Base-by-base conservation (phyloP, 257 asterid species). In the Solanum piurae region DNA sequence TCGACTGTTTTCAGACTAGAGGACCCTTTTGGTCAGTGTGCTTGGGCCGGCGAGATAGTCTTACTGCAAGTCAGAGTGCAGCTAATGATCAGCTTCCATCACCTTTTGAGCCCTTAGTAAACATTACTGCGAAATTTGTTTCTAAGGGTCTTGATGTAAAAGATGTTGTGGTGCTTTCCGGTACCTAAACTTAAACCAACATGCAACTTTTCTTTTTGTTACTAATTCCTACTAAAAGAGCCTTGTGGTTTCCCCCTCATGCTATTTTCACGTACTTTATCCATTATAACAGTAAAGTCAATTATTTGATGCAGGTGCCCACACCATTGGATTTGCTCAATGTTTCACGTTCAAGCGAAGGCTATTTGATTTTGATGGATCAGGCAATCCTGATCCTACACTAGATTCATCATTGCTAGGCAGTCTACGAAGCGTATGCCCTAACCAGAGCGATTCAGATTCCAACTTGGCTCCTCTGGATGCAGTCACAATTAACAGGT, bases 281-380 rank as follows among this genome's bases (percentile, higher is more conserved):
- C 66, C 5, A 58, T 55, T 55, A 55, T 55, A 55, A 55, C n/a
- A 55, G 11, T 20, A 7, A 20, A 55, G 11, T 55, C 64, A 55
- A 55, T 3, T 1, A 55, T 55, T 1, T 55, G n/a, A 77, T 88
- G 88, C 91, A 92, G 98, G 98, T 55, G 98, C 92, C 9, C 98
- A 94, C 92, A 93, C 98, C 7, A 71, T 95, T 69, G 98, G 98
- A 34, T 94, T 93, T 87, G 98, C 98, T 83, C 98, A 93, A 52
- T 94, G 98, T 88, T 88, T 49, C 73, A 93, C 95, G 29, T 95
- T 95, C 87, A 94, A 93, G 83, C 90, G 38, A 36, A 89, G 98
- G 89, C 93, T 95, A 31, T 95, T 92, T 83, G 64, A 95, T 90
- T 94, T 93, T 58, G 96, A 93, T 25, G 98, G 98, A 64, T 88